phyloP scores from a whole-genome alignment of 192 early-diverging fungal genomes.

The Kickxella alabastrina region DNA sequence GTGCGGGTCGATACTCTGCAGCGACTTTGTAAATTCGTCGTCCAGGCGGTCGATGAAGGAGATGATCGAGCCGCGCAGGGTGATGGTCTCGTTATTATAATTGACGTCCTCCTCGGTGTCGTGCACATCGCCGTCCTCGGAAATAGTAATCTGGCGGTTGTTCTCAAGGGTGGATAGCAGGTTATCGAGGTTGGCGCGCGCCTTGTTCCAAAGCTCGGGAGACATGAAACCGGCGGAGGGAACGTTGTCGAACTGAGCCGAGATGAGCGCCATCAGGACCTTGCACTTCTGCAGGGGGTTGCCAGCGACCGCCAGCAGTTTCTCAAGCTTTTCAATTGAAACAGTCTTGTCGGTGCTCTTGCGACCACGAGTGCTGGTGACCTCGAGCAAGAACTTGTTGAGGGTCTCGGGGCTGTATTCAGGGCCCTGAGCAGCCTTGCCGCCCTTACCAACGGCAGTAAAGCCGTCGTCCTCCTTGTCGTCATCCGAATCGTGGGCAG shows the following conservation, averaged over 20 bases:
- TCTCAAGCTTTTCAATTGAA: conserved; percentile 67
- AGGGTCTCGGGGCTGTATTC: conserved; percentile 71
- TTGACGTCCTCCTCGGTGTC: conserved; percentile 31
- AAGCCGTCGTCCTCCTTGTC: conserved; percentile 62
- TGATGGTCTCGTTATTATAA: conserved; percentile 61
- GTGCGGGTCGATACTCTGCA: conserved; percentile 96
- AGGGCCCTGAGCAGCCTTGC: conserved; percentile 57
- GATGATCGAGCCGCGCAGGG: conserved; percentile 79
- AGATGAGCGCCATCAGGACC: conserved; percentile 82
- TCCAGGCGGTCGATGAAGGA: conserved; percentile 90
- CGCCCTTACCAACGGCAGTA: conserved; percentile 64
- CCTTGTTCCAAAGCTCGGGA: conserved; percentile 76
- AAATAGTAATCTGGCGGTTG: conserved; percentile 65
- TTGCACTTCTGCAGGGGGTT: conserved; percentile 76
- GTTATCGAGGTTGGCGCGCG: conserved; percentile 67
- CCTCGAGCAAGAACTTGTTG: conserved; percentile 76
- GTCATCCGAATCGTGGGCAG: conserved; percentile 17
- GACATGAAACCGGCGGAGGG: conserved; percentile 65
- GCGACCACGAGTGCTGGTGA: conserved; percentile 84
- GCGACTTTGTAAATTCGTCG: conserved; percentile 94
- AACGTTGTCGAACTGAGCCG: conserved; percentile 84
- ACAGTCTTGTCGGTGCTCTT: conserved; percentile 87
- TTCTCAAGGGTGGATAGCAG: conserved; percentile 76
- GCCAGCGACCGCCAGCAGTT: conserved; percentile 57
- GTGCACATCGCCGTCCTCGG: conserved; percentile 57